Base-by-base conservation (phyloP, 176 grass and related monocot genomes). In the Carex myosuroides region DNA sequence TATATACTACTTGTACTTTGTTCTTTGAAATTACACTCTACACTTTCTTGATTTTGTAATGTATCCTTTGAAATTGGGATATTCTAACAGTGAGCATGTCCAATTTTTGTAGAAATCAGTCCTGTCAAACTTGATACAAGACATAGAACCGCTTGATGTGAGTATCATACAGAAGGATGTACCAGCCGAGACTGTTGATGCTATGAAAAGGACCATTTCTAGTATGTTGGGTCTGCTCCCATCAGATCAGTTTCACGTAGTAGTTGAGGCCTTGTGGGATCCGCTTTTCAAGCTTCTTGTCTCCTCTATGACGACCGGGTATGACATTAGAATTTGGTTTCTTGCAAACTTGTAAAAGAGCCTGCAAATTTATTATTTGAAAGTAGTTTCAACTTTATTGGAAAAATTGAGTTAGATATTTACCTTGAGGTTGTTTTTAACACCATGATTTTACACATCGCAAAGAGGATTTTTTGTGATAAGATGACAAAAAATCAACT, bases 291-390 rank as follows among this genome's bases (percentile, higher is more conserved):
- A 95, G 76, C 84, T 99, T 86, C 89, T 95, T 63, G 93, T 99
- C 81, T 99, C 96, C 88, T 99, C 93, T 58, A 95, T 94, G 89
- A 99, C 90, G 91, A 95, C 93, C 14, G 96, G 91, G 96, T 99
- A 99, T 83, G 86, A 32, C 1, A 14, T 54, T 63, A 74, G 4
- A 33, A 75, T 61, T 35, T 89, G 85, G 83, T 18, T 82, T 22
- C 35, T 83, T 52, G 48, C 41, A 61, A 82, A 29, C 32, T 48
- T 46, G 26, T 4, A 48, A 80, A 89, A 42, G 35, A 55, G 53
- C 52, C 64, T 79, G 35, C 8, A 37, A 78, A 33, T 30, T 80
- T 7, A 11, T 30, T 76, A 42, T 79, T 77, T 76, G 58, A 57
- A 39, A 39, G 10, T 9, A 9, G 64, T 65, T 18, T 78, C 12